Conservation (phyloP, 2,329 filamentous ascomycete genomes). For the Trichoderma arundinaceum region DNA sequence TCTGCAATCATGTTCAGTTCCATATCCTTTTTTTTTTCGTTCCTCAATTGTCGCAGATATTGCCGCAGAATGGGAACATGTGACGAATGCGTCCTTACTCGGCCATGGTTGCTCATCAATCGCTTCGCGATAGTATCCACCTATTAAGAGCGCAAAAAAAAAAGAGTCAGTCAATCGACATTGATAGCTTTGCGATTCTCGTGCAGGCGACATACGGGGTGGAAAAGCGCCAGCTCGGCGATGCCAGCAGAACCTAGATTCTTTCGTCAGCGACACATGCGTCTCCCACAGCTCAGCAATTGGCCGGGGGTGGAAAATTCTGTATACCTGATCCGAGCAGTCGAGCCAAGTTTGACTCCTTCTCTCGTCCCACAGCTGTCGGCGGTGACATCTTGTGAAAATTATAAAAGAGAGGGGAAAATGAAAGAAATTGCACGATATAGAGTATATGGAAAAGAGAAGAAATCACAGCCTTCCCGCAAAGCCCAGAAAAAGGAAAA, state of each 20-base stretch:
- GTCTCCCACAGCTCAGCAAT: not conserved
- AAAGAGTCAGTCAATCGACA: slow-evolving; percentile 11
- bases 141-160: slow-evolving; percentile 49
- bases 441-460: not conserved
- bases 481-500: not conserved
- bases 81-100: slow-evolving; percentile 58
- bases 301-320: slow-evolving; percentile 5
- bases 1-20: slow-evolving; percentile 39
- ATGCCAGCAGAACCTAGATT: slow-evolving; percentile 83
- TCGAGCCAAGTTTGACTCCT: slow-evolving; percentile 87
- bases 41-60: not conserved
- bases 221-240: slow-evolving; percentile 90
- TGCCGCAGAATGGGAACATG: not conserved
- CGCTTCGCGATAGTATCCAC: slow-evolving; percentile 99
- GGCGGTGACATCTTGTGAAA: slow-evolving; percentile 63
- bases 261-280: not conserved
- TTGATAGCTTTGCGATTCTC: not conserved
- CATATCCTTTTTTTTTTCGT: slow-evolving; percentile 20
- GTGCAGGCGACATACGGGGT: slow-evolving; percentile 66
- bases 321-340: slow-evolving; percentile 84
- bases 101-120: slow-evolving; percentile 94
- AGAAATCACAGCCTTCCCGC: slow-evolving; percentile 7
- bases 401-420: not conserved
- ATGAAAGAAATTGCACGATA: not conserved
- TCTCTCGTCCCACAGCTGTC: slow-evolving; percentile 60